These are phyloP conservation scores for Delitschia confertaspora DNA, from an alignment of 495 filamentous ascomycete genomes.

Conservation along the genomic window DNA sequence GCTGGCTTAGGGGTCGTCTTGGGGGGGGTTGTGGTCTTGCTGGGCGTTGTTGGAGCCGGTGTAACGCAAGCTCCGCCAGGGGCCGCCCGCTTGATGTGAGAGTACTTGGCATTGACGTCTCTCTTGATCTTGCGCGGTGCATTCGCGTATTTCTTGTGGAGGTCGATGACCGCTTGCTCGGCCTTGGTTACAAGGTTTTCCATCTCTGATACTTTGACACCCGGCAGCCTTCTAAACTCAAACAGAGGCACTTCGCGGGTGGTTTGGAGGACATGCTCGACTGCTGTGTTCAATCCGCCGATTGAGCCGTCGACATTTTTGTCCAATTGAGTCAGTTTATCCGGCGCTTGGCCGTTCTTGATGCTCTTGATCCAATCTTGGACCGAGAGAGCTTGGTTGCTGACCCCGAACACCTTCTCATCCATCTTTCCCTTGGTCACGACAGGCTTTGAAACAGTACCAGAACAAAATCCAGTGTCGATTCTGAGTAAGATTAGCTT, in stretches of 20 bases:
- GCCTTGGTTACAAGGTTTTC: background rate
- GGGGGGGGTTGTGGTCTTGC: background rate
- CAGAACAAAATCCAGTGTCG: constrained; percentile 3
- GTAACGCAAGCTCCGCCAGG: background rate
- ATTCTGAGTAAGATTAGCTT: background rate
- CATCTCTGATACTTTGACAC: background rate
- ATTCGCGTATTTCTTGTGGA: constrained; percentile 9
- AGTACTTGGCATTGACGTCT: background rate
- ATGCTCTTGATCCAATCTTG: constrained; percentile 25
- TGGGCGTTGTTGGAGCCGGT: background rate
- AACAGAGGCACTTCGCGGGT: constrained; percentile 25
- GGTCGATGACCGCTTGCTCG: constrained; percentile 13
- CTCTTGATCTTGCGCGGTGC: background rate
- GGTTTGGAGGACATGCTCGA: constrained; percentile 19
- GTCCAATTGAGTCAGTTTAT: constrained; percentile 17
- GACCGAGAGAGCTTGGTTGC: constrained; percentile 5
- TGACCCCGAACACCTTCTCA: background rate
- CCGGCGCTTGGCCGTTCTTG: constrained; percentile 11
- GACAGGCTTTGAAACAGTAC: background rate
- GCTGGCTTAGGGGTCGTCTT: background rate
- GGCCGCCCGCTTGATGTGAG: constrained; percentile 3
- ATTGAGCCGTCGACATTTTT: constrained; percentile 17
- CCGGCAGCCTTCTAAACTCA: constrained; percentile 21
- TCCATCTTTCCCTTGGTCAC: background rate
- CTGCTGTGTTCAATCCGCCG: constrained; percentile 10